These are phyloP conservation scores for Exophiala sp. DNA, from an alignment of 2,329 filamentous ascomycete genomes.

Conservation along the genomic window DNA sequence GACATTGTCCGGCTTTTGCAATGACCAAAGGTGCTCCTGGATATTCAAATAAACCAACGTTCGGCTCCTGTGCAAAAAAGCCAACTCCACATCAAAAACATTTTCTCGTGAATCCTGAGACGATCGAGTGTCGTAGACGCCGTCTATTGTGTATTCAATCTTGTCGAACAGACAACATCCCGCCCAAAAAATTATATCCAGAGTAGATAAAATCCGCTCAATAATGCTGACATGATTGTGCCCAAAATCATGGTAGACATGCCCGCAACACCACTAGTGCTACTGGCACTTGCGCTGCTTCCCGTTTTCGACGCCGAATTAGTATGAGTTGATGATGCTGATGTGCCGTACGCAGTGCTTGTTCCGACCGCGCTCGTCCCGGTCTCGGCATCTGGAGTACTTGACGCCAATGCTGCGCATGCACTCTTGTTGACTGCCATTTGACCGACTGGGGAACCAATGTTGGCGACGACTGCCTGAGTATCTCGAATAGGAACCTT, in stretches of 20 bases:
- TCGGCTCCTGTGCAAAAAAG: not conserved
- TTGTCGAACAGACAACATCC: not conserved
- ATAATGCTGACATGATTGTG: conserved; percentile 14
- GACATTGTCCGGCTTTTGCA: not conserved
- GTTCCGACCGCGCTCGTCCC: conserved; percentile 14
- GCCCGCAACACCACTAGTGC: conserved; percentile 19
- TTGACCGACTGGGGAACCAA: conserved; percentile 33
- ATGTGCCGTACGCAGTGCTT: conserved; percentile 14
- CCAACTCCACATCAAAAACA: conserved; percentile 2
- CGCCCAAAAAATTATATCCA: conserved; percentile 4
- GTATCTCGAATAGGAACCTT: conserved; percentile 42
- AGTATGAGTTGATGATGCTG: conserved; percentile 19
- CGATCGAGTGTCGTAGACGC: not conserved
- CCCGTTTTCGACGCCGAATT: conserved; percentile 16
- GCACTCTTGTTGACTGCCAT: conserved; percentile 17
- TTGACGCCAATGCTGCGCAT: conserved; percentile 20
- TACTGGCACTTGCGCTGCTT: conserved; percentile 18
- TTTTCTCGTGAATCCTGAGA: conserved; percentile 5
- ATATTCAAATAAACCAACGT: not conserved
- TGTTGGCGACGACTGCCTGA: conserved; percentile 46
- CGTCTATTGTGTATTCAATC: not conserved
- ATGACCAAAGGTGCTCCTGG: not conserved
- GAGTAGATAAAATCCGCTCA: conserved; percentile 20
- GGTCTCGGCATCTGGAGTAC: conserved; percentile 17
- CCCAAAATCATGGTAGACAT: conserved; percentile 24